phyloP scores from a whole-genome alignment of 1,139 yeast genomes.

The Saccharomyces hybrid region DNA sequence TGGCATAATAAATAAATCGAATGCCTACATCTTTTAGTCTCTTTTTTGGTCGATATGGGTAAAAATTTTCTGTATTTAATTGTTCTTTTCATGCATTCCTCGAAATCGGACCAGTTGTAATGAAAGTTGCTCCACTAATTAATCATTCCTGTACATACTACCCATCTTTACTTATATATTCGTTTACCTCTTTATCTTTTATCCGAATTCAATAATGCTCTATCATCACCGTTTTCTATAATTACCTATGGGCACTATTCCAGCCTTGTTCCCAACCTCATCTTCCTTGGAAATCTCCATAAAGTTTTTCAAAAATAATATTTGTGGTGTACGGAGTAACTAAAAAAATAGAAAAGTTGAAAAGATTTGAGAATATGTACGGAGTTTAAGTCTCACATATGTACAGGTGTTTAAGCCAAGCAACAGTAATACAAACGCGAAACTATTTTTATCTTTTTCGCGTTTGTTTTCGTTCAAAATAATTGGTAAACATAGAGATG shows the following conservation, averaged over 20 bases:
- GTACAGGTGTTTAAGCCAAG: background rate
- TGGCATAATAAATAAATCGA: no score
- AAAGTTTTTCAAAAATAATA: background rate
- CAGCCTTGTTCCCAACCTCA: background rate
- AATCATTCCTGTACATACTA: constrained; percentile 43
- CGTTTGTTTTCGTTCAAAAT: background rate
- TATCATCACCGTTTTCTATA: background rate
- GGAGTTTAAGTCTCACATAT: background rate
- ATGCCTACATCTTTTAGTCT: no score
- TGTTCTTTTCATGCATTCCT: background rate
- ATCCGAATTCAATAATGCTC: background rate
- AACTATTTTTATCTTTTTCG: background rate
- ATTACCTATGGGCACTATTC: background rate
- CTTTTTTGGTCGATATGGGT: no score
- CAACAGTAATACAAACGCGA: no score
- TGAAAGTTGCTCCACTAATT: background rate
- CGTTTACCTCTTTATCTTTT: background rate
- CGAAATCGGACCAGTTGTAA: background rate
- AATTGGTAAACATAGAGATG: background rate
- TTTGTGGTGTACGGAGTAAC: background rate
- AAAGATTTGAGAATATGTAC: background rate
- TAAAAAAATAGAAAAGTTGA: background rate
- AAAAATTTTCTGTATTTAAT: no score
- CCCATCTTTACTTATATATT: constrained; percentile 47
- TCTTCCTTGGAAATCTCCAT: background rate